phyloP scores from a whole-genome alignment of 2,329 filamentous ascomycete species.

The Dactylonectria estremocensis region DNA sequence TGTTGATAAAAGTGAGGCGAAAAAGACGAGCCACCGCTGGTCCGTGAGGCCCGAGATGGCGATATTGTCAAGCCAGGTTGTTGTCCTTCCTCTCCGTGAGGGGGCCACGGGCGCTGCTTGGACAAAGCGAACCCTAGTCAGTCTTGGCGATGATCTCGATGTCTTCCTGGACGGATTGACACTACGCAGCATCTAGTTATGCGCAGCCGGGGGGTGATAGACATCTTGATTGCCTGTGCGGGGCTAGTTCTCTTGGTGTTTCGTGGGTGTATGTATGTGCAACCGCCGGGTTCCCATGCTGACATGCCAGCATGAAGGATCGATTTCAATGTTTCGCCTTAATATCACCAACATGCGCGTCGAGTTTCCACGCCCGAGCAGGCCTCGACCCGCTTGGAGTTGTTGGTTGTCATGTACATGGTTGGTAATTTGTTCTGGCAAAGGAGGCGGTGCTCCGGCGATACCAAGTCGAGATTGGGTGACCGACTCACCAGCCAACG shows the following conservation, averaged over 20 bases:
- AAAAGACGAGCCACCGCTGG: neutral
- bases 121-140: neutral
- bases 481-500: neutral
- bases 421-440: slow-evolving; percentile 1
- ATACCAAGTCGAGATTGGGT: neutral
- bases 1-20: neutral
- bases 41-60: neutral
- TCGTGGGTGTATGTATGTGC: too few relatives aligned
- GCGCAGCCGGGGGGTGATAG: neutral
- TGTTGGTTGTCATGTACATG: neutral
- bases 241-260: neutral
- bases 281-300: slow-evolving; percentile 3
- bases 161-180: neutral
- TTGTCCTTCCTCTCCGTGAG: neutral
- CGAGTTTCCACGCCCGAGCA: neutral
- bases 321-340: neutral
- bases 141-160: slow-evolving; percentile 2
- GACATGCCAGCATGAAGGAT: too few relatives aligned
- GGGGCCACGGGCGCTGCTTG: neutral
- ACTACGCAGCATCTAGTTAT: neutral
- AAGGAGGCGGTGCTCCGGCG: neutral
- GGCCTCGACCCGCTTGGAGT: neutral
- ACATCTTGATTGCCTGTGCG: neutral
- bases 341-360: neutral
- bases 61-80: slow-evolving; percentile 2